Percentiles rank a stretch among this genome's conserved stretches.
These are phyloP conservation scores for Epichloe coenophiala DNA, from an alignment of 2,329 filamentous ascomycete species.

Conservation along the genomic window DNA sequence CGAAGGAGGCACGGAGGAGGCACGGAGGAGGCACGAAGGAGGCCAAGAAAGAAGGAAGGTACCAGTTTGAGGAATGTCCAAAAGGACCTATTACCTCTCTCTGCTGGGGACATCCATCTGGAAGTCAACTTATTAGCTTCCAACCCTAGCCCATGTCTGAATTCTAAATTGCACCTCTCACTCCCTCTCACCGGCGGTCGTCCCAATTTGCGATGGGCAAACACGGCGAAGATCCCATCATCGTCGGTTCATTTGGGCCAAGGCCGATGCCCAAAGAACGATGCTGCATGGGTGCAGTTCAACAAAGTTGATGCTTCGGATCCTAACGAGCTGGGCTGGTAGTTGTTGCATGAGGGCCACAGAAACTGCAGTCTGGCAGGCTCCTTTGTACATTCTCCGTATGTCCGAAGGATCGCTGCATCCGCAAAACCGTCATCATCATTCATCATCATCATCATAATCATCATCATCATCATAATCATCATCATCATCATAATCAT, in stretches of 20 bases:
- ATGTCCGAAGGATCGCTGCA: neutral
- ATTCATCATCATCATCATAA: neutral
- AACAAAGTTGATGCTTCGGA: neutral
- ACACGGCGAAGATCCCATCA: neutral
- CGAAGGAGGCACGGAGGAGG: neutral
- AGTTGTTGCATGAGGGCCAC: neutral
- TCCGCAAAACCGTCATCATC: neutral
- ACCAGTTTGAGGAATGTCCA: neutral
- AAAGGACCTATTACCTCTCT: neutral
- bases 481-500: neutral
- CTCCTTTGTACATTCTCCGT: neutral
- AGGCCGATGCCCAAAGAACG: neutral
- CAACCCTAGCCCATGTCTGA: constrained; percentile 1
- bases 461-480: too few species aligned
- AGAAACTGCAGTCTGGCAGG: too few species aligned
- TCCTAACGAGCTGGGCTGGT: neutral
- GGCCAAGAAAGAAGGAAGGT: neutral
- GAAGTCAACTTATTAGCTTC: neutral
- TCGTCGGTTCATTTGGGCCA: neutral
- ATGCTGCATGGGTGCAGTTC: neutral
- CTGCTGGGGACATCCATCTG: neutral
- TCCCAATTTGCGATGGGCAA: neutral
- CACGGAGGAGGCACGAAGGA: neutral
- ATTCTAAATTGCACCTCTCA: neutral
- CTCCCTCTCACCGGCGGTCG: neutral